These are phyloP conservation scores for Candida sithepensis DNA, from an alignment of 805 yeast genomes.

Conservation along the genomic window DNA sequence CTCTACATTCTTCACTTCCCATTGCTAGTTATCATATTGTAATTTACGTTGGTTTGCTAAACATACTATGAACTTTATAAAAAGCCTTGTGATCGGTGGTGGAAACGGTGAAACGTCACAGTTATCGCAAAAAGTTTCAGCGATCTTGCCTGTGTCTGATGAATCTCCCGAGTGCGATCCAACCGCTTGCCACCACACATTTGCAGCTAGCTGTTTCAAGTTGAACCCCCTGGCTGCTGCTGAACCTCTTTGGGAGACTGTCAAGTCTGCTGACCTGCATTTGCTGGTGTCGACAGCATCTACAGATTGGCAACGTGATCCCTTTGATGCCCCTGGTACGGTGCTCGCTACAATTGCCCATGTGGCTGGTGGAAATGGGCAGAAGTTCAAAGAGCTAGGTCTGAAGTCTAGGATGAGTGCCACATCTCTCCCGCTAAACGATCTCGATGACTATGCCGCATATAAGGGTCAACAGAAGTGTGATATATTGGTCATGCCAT, in stretches of 20 bases:
- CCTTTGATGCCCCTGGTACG: slow-evolving; percentile 40
- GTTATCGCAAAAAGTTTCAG: slow-evolving; percentile 26
- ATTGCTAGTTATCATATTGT: no score
- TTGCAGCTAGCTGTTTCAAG: slow-evolving; percentile 28
- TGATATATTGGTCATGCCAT: slow-evolving; percentile 68
- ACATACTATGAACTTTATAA: not conserved
- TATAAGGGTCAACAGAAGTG: slow-evolving; percentile 43
- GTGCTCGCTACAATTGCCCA: slow-evolving; percentile 22
- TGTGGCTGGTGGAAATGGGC: slow-evolving; percentile 15
- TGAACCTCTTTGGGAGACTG: slow-evolving; percentile 61
- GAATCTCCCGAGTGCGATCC: slow-evolving; percentile 52
- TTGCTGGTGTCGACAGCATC: slow-evolving; percentile 80
- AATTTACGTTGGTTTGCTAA: not conserved
- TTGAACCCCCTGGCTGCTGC: slow-evolving; percentile 30
- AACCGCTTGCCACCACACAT: slow-evolving; percentile 39
- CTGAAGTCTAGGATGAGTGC: slow-evolving; percentile 18
- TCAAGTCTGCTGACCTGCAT: slow-evolving; percentile 68
- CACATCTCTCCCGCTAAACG: slow-evolving; percentile 22
- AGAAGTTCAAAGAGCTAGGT: slow-evolving; percentile 19
- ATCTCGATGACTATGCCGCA: slow-evolving; percentile 34
- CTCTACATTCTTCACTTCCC: no score
- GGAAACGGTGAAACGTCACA: not conserved
- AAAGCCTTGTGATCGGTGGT: not conserved
- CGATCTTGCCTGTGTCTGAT: slow-evolving; percentile 41
- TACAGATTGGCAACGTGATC: slow-evolving; percentile 80